Evolutionary conservation across 1,139 yeast species (phyloP).

Genomic region (Geotrichum australiense): DNA sequence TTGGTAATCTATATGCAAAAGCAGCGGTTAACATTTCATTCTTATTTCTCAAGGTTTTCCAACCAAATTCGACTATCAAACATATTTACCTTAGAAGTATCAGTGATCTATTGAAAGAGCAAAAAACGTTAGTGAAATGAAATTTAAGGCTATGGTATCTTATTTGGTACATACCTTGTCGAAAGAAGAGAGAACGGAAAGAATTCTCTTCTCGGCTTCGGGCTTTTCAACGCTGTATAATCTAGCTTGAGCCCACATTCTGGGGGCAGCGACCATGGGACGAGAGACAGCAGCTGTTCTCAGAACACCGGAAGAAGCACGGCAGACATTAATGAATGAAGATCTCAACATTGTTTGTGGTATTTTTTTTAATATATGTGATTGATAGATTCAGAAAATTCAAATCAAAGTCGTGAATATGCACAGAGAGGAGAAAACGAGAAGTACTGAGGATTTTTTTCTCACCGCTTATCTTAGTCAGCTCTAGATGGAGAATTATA

Average conservation of each 20-base stretch:
- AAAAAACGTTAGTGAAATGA: background rate
- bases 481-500: too few relatives aligned
- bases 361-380: background rate
- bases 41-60: background rate
- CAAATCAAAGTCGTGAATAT: background rate
- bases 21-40: background rate
- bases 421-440: background rate
- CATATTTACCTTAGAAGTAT: constrained; percentile 23
- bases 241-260: constrained; percentile 18
- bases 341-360: constrained; percentile 18
- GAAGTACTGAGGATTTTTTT: constrained; percentile 2
- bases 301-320: constrained; percentile 17
- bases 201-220: constrained; percentile 64
- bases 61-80: background rate
- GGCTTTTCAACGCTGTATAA: constrained; percentile 49
- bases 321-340: constrained; percentile 16
- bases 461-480: background rate
- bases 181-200: constrained; percentile 73
- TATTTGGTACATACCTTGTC: constrained; percentile 54
- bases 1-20: constrained; percentile 40
- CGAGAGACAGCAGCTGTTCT: constrained; percentile 16
- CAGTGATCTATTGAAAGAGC: constrained; percentile 20
- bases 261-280: constrained; percentile 11
- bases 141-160: background rate
- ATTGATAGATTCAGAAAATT: background rate